Base-by-base conservation (phyloP, 768 basidiomycete species). In the Suillus bovinus region DNA sequence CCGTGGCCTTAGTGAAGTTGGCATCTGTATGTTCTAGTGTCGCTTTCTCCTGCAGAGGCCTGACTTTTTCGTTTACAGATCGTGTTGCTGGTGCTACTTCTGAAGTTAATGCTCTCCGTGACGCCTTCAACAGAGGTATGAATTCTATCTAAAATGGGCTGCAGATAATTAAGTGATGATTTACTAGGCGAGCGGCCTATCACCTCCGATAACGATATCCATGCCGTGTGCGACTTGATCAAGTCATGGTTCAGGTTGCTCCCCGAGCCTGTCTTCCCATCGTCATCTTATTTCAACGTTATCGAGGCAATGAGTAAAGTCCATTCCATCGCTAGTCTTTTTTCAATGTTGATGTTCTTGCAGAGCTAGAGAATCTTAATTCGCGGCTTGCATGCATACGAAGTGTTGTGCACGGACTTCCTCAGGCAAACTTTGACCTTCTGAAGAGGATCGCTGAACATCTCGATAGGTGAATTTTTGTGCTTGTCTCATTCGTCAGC, bases 231-330 rank as follows among this genome's bases (percentile, higher is more conserved):
- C 63, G 93, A 93, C 70, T 76, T 91, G 63, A 82, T 95, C 71
- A 94, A 94, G 77, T 84, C 88, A 0, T 94, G 91, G 91, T 89
- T 94, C 80, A 85, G 93, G 38, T 78, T 89, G 14, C 79, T 95
- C 17, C 93, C 93, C 13, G 90, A 91, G 64, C 86, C 91, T 11
- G 76, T 94, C 39, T 89, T 95, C 74, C 90, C 91, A 31, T 74
- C 88, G 20, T 73, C 81, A 8, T 83, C 84, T 3, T 94, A 93
- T 71, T 78, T 82, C 66, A 82, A 85, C 4, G 81, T 91, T 49
- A 87, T 94, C 68, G 82, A 84, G 46, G 87, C 86, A 1, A 89
- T 86, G 74, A 83, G 93, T 94, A 69, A 65, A 87, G 77, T 27
- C 54, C 52, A 55, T 56, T 41, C 55, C 14, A 8, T 66, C 29